These are phyloP conservation scores for Penicillium egyptiacum DNA, from an alignment of 495 filamentous ascomycete species.

Conservation along the genomic window DNA sequence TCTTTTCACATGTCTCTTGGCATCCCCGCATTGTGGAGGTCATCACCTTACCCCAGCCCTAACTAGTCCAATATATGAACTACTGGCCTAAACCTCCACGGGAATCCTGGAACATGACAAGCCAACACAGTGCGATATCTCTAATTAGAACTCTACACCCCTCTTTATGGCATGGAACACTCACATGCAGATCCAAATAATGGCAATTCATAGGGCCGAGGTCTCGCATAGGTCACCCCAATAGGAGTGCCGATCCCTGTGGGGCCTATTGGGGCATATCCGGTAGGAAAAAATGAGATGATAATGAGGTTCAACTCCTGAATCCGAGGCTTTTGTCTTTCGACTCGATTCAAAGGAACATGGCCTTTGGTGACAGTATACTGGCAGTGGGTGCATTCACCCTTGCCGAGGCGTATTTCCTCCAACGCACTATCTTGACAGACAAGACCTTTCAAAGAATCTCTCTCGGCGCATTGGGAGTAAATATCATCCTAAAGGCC, in stretches of 20 bases:
- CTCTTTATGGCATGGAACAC: neutral
- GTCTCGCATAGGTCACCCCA: slow-evolving; percentile 11
- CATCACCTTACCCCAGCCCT: neutral
- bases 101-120: neutral
- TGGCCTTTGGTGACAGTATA: slow-evolving; percentile 15
- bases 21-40: neutral
- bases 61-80: too few species aligned
- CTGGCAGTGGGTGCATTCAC: slow-evolving; percentile 23
- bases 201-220: slow-evolving; percentile 4
- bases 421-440: slow-evolving; percentile 32
- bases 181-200: neutral
- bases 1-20: slow-evolving; percentile 7
- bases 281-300: neutral
- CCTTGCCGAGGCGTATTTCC: slow-evolving; percentile 31
- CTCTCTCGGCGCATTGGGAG: slow-evolving; percentile 20
- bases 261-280: neutral
- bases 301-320: neutral
- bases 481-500: slow-evolving; percentile 28
- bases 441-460: slow-evolving; percentile 30
- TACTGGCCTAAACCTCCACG: too few species aligned
- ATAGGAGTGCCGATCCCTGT: slow-evolving; percentile 11
- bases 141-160: neutral
- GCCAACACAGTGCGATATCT: neutral
- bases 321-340: neutral
- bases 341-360: neutral